Percentiles rank a stretch among this genome's conserved stretches.
Conservation (phyloP, 768 basidiomycete species). For the Boletus fagicola region DNA sequence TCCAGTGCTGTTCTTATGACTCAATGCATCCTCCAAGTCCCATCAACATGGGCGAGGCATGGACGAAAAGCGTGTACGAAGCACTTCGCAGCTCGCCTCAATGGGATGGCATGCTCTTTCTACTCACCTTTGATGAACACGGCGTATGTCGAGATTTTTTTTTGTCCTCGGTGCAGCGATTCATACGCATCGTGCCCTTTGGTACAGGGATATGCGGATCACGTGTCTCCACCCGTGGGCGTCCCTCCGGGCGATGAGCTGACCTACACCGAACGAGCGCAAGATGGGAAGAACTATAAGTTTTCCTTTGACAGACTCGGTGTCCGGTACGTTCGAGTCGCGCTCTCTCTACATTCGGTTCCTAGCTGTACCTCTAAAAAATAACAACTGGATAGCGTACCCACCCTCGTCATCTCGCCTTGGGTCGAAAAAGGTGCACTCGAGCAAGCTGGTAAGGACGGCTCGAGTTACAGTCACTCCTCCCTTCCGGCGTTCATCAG, state of each 20-base stretch:
- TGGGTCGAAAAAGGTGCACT: slow-evolving; percentile 25
- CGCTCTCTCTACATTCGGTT: background rate
- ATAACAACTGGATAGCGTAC: slow-evolving; percentile 7
- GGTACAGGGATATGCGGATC: slow-evolving; percentile 25
- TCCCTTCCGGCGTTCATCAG: slow-evolving; percentile 22
- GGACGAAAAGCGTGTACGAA: slow-evolving; percentile 25
- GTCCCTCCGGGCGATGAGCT: slow-evolving; percentile 24
- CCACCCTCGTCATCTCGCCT: slow-evolving; percentile 24
- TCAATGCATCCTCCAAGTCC: slow-evolving; percentile 30
- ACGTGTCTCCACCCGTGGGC: slow-evolving; percentile 22
- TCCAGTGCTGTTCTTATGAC: slow-evolving; percentile 24
- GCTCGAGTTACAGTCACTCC: slow-evolving; percentile 22
- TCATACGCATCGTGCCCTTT: background rate
- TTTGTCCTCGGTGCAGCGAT: background rate
- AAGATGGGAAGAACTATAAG: slow-evolving; percentile 20
- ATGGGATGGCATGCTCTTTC: slow-evolving; percentile 21
- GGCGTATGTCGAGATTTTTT: slow-evolving; percentile 13
- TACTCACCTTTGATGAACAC: slow-evolving; percentile 28
- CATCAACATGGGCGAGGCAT: slow-evolving; percentile 26
- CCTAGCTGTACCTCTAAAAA: background rate
- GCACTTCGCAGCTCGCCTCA: slow-evolving; percentile 26
- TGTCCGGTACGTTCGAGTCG: slow-evolving; percentile 14
- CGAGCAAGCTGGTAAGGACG: slow-evolving; percentile 7
- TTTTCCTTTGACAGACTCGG: slow-evolving; percentile 26
- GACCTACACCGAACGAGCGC: slow-evolving; percentile 23